Percentiles rank a stretch among this genome's conserved stretches.
These are phyloP conservation scores for Rasamsonia emersonii DNA, from an alignment of 2,329 filamentous ascomycete genomes.

Conservation along the genomic window DNA sequence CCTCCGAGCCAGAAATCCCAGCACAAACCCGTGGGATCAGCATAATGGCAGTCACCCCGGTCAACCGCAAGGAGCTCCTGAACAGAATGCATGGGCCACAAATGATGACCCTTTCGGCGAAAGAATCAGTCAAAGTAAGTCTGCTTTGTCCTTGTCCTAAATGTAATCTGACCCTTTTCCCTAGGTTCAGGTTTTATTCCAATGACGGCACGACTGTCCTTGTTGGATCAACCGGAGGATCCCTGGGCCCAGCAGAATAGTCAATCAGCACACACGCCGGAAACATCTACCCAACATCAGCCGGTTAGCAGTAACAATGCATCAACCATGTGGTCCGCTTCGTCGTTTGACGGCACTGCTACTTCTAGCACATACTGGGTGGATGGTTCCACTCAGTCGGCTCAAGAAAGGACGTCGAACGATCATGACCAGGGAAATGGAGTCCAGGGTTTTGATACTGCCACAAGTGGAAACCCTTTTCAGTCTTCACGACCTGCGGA, in stretches of 20 bases:
- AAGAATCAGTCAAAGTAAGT: slow-evolving; percentile 25
- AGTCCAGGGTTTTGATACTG: too few species aligned
- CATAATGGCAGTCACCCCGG: slow-evolving; percentile 2
- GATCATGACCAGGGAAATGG: too few species aligned
- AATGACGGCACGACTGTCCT: slow-evolving; percentile 30
- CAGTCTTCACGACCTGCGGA: slow-evolving; percentile 6
- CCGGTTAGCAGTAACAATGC: too few species aligned
- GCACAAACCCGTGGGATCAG: slow-evolving; percentile 9
- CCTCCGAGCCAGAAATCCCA: slow-evolving; percentile 19
- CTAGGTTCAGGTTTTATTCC: slow-evolving; percentile 24
- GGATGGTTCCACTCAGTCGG: too few species aligned
- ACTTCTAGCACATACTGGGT: too few species aligned
- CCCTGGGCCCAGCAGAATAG: slow-evolving; percentile 17
- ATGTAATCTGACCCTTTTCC: neutral
- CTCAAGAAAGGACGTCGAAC: too few species aligned
- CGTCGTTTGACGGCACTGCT: too few species aligned
- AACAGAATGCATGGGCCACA: slow-evolving; percentile 14
- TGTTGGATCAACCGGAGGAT: slow-evolving; percentile 23
- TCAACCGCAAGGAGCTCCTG: slow-evolving; percentile 3
- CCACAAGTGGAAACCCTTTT: too few species aligned
- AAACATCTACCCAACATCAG: too few species aligned
- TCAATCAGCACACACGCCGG: slow-evolving; percentile 6
- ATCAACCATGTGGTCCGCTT: too few species aligned
- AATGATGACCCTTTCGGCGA: slow-evolving; percentile 17
- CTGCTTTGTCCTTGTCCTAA: neutral